A percentile compares a stretch with the other conserved stretches of the same genome.
Evolutionary conservation across 1,284 basidiomycete genomes (phyloP).

Genomic region (Malassezia slooffiae): DNA sequence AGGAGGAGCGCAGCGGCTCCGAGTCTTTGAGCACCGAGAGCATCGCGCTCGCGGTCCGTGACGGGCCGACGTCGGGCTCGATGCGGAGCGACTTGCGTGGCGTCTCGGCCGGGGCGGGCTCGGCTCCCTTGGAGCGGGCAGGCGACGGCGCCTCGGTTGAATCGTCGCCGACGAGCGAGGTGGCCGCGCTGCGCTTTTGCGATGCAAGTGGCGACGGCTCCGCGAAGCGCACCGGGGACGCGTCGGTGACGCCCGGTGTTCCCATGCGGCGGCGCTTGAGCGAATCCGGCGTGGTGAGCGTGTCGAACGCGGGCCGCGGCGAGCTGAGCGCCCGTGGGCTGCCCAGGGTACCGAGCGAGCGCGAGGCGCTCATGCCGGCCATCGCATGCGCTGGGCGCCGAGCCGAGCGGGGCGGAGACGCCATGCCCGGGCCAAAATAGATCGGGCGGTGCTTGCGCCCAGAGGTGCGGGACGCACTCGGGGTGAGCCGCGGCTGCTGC

Average conservation of each 20-base stretch:
- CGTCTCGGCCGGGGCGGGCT: too few species aligned
- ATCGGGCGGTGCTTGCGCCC: slow-evolving; percentile 13
- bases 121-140: too few species aligned
- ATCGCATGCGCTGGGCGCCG: too few species aligned
- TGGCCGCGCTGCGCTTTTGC: too few species aligned
- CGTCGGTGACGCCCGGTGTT: neutral
- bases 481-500: slow-evolving; percentile 5
- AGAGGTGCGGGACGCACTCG: neutral
- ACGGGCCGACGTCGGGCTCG: slow-evolving; percentile 7
- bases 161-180: too few species aligned
- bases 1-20: slow-evolving; percentile 16
- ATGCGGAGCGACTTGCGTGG: too few species aligned
- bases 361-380: slow-evolving; percentile 1
- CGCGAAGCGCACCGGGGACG: slow-evolving; percentile 1
- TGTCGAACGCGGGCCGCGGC: neutral
- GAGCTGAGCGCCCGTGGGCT: too few species aligned
- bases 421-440: slow-evolving; percentile 11
- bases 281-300: neutral
- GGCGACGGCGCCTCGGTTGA: too few species aligned
- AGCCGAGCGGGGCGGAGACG: slow-evolving; percentile 6
- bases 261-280: slow-evolving; percentile 7
- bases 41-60: slow-evolving; percentile 27
- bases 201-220: neutral
- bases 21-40: slow-evolving; percentile 28
- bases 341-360: slow-evolving; percentile 3